A percentile compares a stretch with the other conserved stretches of the same genome.
These are phyloP conservation scores for Citeromyces siamensis DNA, from an alignment of 1,139 yeast genomes.

Conservation along the genomic window DNA sequence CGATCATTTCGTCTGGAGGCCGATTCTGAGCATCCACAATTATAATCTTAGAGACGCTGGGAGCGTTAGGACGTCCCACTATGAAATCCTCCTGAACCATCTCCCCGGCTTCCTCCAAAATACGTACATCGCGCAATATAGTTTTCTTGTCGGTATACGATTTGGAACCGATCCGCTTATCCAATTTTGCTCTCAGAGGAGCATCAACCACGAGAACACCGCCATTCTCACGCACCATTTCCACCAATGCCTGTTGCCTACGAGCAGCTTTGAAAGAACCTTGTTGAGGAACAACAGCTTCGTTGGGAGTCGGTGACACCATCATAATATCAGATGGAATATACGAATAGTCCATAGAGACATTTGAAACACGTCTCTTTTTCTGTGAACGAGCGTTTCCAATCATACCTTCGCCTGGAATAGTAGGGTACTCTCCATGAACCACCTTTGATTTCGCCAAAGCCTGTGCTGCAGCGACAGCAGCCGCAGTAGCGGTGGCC, in stretches of 20 bases:
- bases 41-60: conserved; percentile 6
- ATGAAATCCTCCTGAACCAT: conserved; percentile 9
- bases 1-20: conserved; percentile 6
- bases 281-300: not conserved
- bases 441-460: not conserved
- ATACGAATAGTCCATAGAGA: not conserved
- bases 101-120: conserved; percentile 16
- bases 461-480: not conserved
- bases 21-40: not conserved
- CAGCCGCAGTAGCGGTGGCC: not conserved
- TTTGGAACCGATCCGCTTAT: conserved; percentile 21
- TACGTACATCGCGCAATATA: conserved; percentile 27
- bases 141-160: conserved; percentile 37
- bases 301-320: too few species aligned
- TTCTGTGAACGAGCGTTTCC: not conserved
- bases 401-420: not conserved
- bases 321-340: not conserved
- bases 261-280: conserved; percentile 13
- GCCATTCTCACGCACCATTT: conserved; percentile 21
- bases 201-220: conserved; percentile 32
- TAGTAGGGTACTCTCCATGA: not conserved
- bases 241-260: conserved; percentile 24
- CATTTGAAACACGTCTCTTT: not conserved
- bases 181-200: conserved; percentile 24
- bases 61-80: conserved; percentile 6